These are phyloP conservation scores for Neonectria punicea DNA, from an alignment of 2,329 filamentous ascomycete genomes.

Conservation along the genomic window DNA sequence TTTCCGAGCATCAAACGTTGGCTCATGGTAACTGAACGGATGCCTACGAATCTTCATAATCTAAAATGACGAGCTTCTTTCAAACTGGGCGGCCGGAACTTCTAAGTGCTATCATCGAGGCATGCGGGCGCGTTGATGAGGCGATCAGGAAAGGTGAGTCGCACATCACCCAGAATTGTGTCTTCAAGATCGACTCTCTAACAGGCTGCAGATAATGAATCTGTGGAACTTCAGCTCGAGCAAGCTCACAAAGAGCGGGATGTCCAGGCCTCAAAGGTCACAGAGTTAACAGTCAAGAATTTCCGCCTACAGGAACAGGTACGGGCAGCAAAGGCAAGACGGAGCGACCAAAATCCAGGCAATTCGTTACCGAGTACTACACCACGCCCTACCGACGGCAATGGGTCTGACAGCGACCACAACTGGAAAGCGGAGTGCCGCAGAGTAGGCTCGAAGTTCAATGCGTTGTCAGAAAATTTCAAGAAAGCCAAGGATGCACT, in stretches of 20 bases:
- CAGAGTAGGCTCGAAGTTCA: conserved; percentile 54
- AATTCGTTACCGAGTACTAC: neutral
- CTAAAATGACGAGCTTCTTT: conserved; percentile 54
- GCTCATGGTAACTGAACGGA: neutral
- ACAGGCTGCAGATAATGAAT: conserved; percentile 47
- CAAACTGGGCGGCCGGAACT: conserved; percentile 52
- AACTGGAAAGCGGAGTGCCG: conserved; percentile 48
- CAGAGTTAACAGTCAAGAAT: conserved; percentile 35
- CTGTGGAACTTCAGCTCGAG: conserved; percentile 54
- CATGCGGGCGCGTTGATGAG: conserved; percentile 54
- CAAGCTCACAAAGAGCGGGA: conserved; percentile 34
- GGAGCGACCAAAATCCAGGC: conserved; percentile 1
- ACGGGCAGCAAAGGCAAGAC: conserved; percentile 8
- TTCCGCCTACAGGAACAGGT: conserved; percentile 31
- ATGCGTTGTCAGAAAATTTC: conserved; percentile 54
- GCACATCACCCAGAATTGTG: neutral
- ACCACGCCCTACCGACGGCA: conserved; percentile 8
- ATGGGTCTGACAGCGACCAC: conserved; percentile 20
- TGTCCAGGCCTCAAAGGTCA: conserved; percentile 21
- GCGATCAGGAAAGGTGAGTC: conserved; percentile 49
- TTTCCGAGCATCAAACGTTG: neutral
- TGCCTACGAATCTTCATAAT: neutral
- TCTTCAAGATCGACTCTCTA: conserved; percentile 22
- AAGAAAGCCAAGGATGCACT: conserved; percentile 53
- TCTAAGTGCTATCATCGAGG: conserved; percentile 52